A percentile compares a stretch with the other conserved stretches of the same genome.
Conservation (phyloP, 2,329 filamentous ascomycete genomes). For the Microdochium paspali region DNA sequence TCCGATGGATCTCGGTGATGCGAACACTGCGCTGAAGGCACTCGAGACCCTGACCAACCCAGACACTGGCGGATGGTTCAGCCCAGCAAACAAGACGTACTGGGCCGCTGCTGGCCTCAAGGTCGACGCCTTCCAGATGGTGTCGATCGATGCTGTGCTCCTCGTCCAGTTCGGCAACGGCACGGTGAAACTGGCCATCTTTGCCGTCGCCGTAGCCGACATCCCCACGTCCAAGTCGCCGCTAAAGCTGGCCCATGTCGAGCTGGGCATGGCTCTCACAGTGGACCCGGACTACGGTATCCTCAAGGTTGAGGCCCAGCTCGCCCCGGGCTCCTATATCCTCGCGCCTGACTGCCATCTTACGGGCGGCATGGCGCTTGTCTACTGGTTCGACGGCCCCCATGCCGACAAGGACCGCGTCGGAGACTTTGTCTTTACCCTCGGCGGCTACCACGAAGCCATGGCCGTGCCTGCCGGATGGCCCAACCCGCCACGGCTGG, state of each 20-base stretch:
- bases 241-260: conserved; percentile 21
- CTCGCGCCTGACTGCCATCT: conserved; percentile 28
- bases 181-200: conserved; percentile 24
- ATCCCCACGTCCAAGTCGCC: conserved; percentile 14
- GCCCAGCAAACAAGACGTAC: conserved; percentile 14
- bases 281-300: conserved; percentile 24
- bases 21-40: conserved; percentile 1
- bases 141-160: conserved; percentile 23
- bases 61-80: conserved; percentile 18
- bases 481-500: conserved; percentile 25
- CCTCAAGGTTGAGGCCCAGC: conserved; percentile 26
- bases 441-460: conserved; percentile 33
- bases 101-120: conserved; percentile 29
- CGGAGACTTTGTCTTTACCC: conserved; percentile 33
- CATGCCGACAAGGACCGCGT: conserved; percentile 6
- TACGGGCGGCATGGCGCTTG: conserved; percentile 30
- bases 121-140: conserved; percentile 26
- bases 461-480: conserved; percentile 24
- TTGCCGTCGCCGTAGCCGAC: conserved; percentile 18
- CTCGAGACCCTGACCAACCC: conserved; percentile 10
- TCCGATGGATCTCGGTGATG: neutral
- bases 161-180: conserved; percentile 19
- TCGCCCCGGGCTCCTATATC: conserved; percentile 29
- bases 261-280: conserved; percentile 23
- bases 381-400: conserved; percentile 23